Base-by-base conservation (phyloP, 2,329 filamentous ascomycete genomes). In the Penicillium occitanis region DNA sequence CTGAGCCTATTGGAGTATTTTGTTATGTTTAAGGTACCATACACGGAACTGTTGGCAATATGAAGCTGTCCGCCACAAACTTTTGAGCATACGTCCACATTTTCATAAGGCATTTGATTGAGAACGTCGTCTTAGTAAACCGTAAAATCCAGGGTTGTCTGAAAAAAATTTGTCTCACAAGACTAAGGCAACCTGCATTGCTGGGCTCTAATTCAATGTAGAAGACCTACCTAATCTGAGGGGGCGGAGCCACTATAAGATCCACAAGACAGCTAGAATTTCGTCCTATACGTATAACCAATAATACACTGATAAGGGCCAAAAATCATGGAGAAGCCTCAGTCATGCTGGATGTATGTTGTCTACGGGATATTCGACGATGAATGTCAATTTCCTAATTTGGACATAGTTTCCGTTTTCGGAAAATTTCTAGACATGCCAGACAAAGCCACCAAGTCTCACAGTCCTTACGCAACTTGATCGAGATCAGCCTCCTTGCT, bases 391-490 rank as follows among this genome's bases (percentile, higher is more conserved):
- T 46, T 60, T 28, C 57, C 57, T 60, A 60, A 46, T 59, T 59
- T 13, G 33, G 55, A 59, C 22, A 59, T 42, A n/a, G 7, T n/a
- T 59, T 59, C 55, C 55, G 55, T 42, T 40, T 59, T 59, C 33
- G 55, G 35, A 59, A 40, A 28, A 5, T 59, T 40, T 42, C 33
- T 40, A n/a, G 6, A 58, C 33, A 17, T 37, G 35, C 19, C 7
- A 60, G 28, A 19, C 40, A 42, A 58, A 46, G 17, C 14, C 35
- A 42, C 35, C 22, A 25, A 42, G 19, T 8, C 22, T 44, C 22
- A 37, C 33, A 44, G 25, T 17, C 25, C 40, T 60, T 44, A 40
- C 25, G 14, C 35, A 44, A 28, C 37, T 25, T 60, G 13, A 25
- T 44, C 19, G 8, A 19, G 4, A 30, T 44, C 17, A n/a, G 37